Percentiles rank a stretch among this genome's conserved stretches.
These are phyloP conservation scores for Fusarium virguliforme DNA, from an alignment of 2,329 filamentous ascomycete species.

Conservation along the genomic window DNA sequence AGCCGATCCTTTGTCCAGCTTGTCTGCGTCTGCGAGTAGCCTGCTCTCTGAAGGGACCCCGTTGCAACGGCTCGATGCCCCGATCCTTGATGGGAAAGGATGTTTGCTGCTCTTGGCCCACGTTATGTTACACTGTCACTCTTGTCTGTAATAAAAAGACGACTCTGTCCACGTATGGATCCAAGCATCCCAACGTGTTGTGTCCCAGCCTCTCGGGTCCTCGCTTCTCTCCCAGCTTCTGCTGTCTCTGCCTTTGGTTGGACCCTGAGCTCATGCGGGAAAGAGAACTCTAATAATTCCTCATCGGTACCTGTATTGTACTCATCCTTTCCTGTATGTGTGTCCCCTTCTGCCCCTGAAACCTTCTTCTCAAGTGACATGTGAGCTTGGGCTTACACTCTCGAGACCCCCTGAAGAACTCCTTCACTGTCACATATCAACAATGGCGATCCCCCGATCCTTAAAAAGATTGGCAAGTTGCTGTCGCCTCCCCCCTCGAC, in stretches of 20 bases:
- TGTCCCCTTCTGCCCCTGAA: neutral
- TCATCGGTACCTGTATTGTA: constrained; percentile 5
- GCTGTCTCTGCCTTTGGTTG: neutral
- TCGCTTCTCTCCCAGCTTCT: constrained; percentile 6
- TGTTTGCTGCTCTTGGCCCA: constrained; percentile 17
- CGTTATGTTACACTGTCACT: neutral
- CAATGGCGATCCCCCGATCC: constrained; percentile 41
- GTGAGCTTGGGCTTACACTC: constrained; percentile 11
- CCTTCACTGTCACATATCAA: constrained; percentile 6
- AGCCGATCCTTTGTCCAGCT: constrained; percentile 14
- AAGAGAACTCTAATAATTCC: constrained; percentile 16
- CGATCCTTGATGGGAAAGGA: neutral
- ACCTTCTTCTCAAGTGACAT: constrained; percentile 12
- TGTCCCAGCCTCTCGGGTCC: constrained; percentile 9
- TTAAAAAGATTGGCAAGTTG: constrained; percentile 54
- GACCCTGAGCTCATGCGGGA: constrained; percentile 14
- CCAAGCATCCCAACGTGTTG: neutral
- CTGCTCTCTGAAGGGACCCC: constrained; percentile 1
- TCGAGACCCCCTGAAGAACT: neutral
- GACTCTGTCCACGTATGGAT: constrained; percentile 19
- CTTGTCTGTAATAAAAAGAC: constrained; percentile 36
- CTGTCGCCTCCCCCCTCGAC: constrained; percentile 58
- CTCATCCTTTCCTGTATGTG: constrained; percentile 6
- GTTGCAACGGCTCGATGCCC: constrained; percentile 5
- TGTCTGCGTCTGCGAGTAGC: constrained; percentile 5